Percentiles rank a stretch among this genome's conserved stretches.
Evolutionary conservation across 2,329 filamentous ascomycete genomes (phyloP).

Genomic region (Fusarium sp.): DNA sequence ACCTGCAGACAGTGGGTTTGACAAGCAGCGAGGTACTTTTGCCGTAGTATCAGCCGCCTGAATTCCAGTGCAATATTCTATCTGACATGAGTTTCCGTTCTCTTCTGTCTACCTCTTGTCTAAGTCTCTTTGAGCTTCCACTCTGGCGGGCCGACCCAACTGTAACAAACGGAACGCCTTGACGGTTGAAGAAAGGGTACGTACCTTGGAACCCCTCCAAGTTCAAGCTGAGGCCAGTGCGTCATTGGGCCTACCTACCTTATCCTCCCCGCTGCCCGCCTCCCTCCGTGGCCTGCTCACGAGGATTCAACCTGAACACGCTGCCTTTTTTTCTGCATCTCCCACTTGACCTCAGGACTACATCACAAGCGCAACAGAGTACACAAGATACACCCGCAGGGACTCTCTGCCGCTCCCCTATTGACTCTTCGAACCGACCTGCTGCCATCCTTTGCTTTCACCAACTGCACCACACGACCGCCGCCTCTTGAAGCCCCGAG

Average conservation of each 20-base stretch:
- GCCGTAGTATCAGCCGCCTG: not conserved
- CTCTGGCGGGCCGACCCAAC: not conserved
- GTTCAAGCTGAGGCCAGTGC: slow-evolving; percentile 36
- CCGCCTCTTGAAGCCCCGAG: slow-evolving; percentile 14
- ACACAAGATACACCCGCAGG: not conserved
- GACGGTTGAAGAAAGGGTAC: slow-evolving; percentile 16
- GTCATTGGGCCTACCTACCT: slow-evolving; percentile 30
- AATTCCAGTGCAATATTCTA: not conserved
- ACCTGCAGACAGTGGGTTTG: slow-evolving; percentile 8
- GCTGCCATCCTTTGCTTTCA: not conserved
- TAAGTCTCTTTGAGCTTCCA: not conserved
- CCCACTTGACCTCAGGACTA: slow-evolving; percentile 32
- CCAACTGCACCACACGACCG: slow-evolving; percentile 9
- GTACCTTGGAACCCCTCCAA: slow-evolving; percentile 33
- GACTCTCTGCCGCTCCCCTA: not conserved
- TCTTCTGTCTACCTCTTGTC: not conserved
- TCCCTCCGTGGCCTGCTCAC: slow-evolving; percentile 37
- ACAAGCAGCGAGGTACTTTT: slow-evolving; percentile 1
- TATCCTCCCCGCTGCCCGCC: slow-evolving; percentile 25
- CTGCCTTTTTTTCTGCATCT: slow-evolving; percentile 12
- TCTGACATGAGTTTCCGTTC: not conserved
- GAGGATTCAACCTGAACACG: slow-evolving; percentile 29
- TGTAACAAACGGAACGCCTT: not conserved
- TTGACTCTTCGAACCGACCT: not conserved
- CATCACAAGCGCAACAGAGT: slow-evolving; percentile 33